Percentiles rank a stretch among this genome's conserved stretches.
Evolutionary conservation across 192 early-diverging fungal genomes (phyloP).

Genomic region (Geosiphon pyriformis): DNA sequence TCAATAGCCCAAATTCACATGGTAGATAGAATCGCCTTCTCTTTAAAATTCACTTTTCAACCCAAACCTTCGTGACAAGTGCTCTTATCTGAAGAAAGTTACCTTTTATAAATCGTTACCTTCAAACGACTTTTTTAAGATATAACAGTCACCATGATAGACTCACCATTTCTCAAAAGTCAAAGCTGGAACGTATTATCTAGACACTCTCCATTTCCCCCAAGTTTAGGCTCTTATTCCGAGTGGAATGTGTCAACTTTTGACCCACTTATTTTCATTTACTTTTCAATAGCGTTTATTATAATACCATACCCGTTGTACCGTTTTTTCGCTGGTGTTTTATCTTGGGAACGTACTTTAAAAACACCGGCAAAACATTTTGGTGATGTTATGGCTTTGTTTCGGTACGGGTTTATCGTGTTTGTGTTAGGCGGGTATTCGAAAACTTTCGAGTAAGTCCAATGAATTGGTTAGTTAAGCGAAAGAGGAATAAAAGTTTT

Average conservation of each 20-base stretch:
- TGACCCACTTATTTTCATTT: conserved; percentile 43
- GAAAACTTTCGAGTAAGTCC: conserved; percentile 52
- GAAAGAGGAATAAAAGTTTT: too few species aligned
- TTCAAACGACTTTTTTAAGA: too few species aligned
- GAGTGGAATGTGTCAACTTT: conserved; percentile 26
- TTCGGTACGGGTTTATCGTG: conserved; percentile 58
- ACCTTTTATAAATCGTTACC: too few species aligned
- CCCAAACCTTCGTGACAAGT: too few species aligned
- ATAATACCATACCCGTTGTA: conserved; percentile 51
- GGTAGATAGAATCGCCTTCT: too few species aligned
- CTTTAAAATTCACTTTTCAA: too few species aligned
- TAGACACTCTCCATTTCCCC: neutral
- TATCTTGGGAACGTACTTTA: conserved; percentile 60
- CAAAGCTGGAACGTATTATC: too few species aligned
- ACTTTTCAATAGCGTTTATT: conserved; percentile 50
- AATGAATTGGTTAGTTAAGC: too few species aligned
- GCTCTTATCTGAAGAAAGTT: too few species aligned
- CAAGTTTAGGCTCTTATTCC: neutral
- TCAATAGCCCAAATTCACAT: too few species aligned
- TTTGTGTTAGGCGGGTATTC: conserved; percentile 77
- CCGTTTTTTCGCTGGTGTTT: conserved; percentile 51
- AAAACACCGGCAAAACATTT: conserved; percentile 63
- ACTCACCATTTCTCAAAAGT: neutral
- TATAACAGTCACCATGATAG: neutral
- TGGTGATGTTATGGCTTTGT: conserved; percentile 52